Evolutionary conservation across 257 asterid species (phyloP), one percentile per base, ranked within the genome.

Genomic region (Fraxinus pennsylvanica): DNA sequence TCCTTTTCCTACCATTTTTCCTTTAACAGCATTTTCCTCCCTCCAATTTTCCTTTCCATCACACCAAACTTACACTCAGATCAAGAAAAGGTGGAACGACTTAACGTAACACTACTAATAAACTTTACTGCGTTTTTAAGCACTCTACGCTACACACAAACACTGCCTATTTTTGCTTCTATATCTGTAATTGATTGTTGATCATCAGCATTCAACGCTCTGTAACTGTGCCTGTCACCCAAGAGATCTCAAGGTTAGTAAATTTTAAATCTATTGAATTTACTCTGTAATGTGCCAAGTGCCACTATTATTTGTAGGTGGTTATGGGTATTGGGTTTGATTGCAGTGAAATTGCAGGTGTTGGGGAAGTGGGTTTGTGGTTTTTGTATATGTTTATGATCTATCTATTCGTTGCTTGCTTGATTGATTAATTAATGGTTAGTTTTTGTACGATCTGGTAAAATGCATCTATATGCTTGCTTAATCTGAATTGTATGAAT

Each of bases 381-480:
- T 57, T 17, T n/a, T 57, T 38, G 66, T 1, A 57, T 57, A 57
- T 57, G 66, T 21, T 57, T 57, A n/a, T 57, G 30, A 57, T 57
- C 13, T 57, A n/a, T 57, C 27, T 19, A 9, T 57, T 57, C 27
- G 66, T 21, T 57, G 29, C n/a, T 57, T 57, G 29, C 9, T 38
- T 38, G 41, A 17, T 57, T 57, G 66, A 57, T 57, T 57, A 7
- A n/a, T 57, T 54, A 54, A 54, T 14, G 65, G 65, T 54, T 54
- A 54, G 57, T 19, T 57, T 54, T 57, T 57, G 66, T 57, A 57
- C n/a, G 66, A 57, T 57, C 66, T 57, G 66, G 29, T 57, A n/a
- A 6, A 57, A 57, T 57, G 66, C 66, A 57, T 50, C 61, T 50
- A 50, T 19, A 50, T 57, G 66, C 27, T 57, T 57, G 41, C 41